Percentiles rank a stretch among this genome's conserved stretches.
These are phyloP conservation scores for Pichia insulana DNA, from an alignment of 805 yeast genomes.

Conservation along the genomic window DNA sequence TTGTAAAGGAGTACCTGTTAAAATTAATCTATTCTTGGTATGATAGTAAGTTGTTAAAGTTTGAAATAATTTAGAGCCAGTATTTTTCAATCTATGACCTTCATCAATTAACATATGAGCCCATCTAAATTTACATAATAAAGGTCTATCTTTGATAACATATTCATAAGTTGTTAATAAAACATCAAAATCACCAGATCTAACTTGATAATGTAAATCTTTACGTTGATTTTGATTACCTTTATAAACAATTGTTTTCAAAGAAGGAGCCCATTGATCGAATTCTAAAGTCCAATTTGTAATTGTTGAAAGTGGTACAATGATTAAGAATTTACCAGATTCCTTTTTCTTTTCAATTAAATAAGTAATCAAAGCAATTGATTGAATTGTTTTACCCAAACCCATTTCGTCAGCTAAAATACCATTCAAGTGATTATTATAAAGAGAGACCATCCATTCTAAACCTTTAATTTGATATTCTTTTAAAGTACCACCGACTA, in stretches of 20 bases:
- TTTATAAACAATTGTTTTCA: constrained; percentile 64
- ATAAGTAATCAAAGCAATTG: constrained; percentile 69
- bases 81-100: constrained; percentile 83
- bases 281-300: constrained; percentile 83
- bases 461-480: constrained; percentile 65
- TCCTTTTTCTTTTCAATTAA: constrained; percentile 58
- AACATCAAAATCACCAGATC: constrained; percentile 65
- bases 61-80: constrained; percentile 62
- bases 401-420: constrained; percentile 65
- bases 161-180: constrained; percentile 76
- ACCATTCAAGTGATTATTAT: constrained; percentile 54
- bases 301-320: constrained; percentile 76
- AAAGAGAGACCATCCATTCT: constrained; percentile 60
- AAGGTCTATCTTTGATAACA: constrained; percentile 66
- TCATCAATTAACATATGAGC: constrained; percentile 87
- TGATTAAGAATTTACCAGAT: constrained; percentile 64
- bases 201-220: constrained; percentile 51
- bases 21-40: constrained; percentile 68
- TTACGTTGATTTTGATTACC: constrained; percentile 72
- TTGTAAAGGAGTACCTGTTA: constrained; percentile 85
- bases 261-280: constrained; percentile 82
- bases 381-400: constrained; percentile 61
- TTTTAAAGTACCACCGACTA: constrained; percentile 71
- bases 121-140: constrained; percentile 62
- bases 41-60: constrained; percentile 66